Evolutionary conservation across 2,329 filamentous ascomycete genomes (phyloP), one percentile per base, ranked within the genome.

Genomic region (Xylaria sp.): DNA sequence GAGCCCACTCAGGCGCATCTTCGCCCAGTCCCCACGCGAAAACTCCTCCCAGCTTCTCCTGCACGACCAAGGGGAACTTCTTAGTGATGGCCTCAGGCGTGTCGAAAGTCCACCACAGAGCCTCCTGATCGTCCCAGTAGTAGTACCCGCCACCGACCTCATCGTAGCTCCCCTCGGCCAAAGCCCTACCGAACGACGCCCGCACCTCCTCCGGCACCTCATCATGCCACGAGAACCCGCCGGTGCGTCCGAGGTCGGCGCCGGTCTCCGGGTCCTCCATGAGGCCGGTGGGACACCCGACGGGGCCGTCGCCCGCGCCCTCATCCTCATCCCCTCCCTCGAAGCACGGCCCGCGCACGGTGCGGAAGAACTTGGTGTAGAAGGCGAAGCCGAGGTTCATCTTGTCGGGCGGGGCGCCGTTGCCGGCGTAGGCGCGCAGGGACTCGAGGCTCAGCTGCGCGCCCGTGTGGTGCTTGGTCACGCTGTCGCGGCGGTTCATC

Each of bases 401-500:
- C 67, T 84, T 85, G 40, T 71, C 66, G 0, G 81, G 67, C 0
- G 77, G 69, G 1, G 83, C 78, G 2, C 87, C 87, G 20, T 80
- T 78, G 2, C 74, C 70, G 16, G 86, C 68, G 67, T 90, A 90
- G 37, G 78, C 77, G 47, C 85, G 74, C 64, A 91, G 69, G 0
- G 81, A 73, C 4, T 78, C 73, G 1, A 82, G 65, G 7, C 85
- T 84, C 11, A 75, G 77, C 45, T 74, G 63, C 20, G 89, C 72
- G 5, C 84, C 83, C 8, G 79, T 82, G 63, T 90, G 86, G 66
- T 90, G 88, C 22, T 76, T 78, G 2, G 87, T 90, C 18, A 77
- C 69, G 45, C 74, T 82, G 67, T 90, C 84, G n/a, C 88, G 82
- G 9, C 88, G 84, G 72, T 89, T 90, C 80, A 88, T 87, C 44